phyloP scores from a whole-genome alignment of 2,329 filamentous ascomycete species.

The Colletotrichum sp. region DNA sequence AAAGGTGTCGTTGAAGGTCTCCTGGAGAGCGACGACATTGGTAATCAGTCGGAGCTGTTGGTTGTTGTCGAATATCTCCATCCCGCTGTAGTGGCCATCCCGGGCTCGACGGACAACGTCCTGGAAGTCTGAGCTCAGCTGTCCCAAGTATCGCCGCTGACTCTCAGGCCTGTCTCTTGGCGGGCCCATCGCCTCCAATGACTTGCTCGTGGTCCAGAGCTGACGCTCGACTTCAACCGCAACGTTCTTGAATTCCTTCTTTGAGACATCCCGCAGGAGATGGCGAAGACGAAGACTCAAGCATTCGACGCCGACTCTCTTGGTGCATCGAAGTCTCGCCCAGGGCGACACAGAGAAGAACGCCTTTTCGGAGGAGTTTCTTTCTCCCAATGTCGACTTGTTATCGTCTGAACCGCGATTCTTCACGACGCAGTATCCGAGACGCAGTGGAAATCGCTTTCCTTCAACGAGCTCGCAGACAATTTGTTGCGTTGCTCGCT shows the following conservation, averaged over 20 bases:
- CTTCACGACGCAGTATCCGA: conserved; percentile 55
- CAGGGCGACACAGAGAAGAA: conserved; percentile 46
- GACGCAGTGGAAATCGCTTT: conserved; percentile 41
- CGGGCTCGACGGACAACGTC: conserved; percentile 32
- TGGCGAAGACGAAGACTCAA: not conserved
- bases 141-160: conserved; percentile 40
- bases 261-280: conserved; percentile 36
- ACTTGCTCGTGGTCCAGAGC: not conserved
- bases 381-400: conserved; percentile 32
- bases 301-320: not conserved
- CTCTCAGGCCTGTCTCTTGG: conserved; percentile 27
- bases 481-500: conserved; percentile 40
- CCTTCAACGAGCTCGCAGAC: conserved; percentile 47
- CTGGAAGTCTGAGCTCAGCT: conserved; percentile 36
- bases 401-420: conserved; percentile 44
- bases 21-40: conserved; percentile 38
- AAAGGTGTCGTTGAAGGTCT: conserved; percentile 36
- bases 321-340: conserved; percentile 25
- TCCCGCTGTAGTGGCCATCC: conserved; percentile 37
- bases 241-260: conserved; percentile 22
- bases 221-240: not conserved
- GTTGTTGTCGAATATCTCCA: conserved; percentile 31
- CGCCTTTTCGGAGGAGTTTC: conserved; percentile 34
- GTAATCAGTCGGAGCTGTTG: conserved; percentile 41
- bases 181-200: conserved; percentile 34